Evolutionary conservation across 2,329 filamentous ascomycete species (phyloP), one percentile per base, ranked within the genome.

Genomic region (Emmonsia crescens): DNA sequence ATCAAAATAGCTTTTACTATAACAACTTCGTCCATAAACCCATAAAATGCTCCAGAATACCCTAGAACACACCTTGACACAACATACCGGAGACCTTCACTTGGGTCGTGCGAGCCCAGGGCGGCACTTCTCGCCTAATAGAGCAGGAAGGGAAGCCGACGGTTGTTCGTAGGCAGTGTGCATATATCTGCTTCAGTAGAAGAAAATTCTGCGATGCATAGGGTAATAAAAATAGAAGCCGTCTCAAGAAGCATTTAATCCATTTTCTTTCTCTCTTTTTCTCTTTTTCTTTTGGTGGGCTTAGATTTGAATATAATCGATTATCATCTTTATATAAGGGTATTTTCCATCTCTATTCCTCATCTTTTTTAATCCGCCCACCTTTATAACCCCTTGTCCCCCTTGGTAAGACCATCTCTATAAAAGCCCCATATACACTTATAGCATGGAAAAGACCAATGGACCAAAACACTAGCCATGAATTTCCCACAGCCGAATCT

Each of bases 401-500:
- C 29, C 49, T 31, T 49, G 16, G 21, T 2, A 49, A 5, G 12
- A 12, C 24, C 24, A 24, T 27, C 5, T 6, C 10, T 49, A 16
- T 29, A 24, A 49, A 49, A 16, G 24, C n/a, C 59, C 31, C 19
- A 52, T 46, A 24, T 14, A 48, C 19, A 27, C 4, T 24, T 29
- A 49, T 16, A 49, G 14, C 24, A 24, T 10, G 29, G 46, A 49
- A 49, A 29, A 49, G 21, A 16, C 1, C 8, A 19, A n/a, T 38
- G 31, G 14, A 36, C 49, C 5, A 40, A 12, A 27, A 5, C 2
- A 12, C 56, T 82, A 90, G 66, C 78, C 82, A 71, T 87, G 79
- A 67, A 96, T 90, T 78, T 96, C 91, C 91, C 93, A 99, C 72
- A 96, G 74, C 65, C 89, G 83, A 64, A 97, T 89, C 77, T 91